Percentiles rank a stretch among this genome's conserved stretches.
Conservation (phyloP, 371 early-diverging fungal genomes). For the Apophysomyces variabilis region DNA sequence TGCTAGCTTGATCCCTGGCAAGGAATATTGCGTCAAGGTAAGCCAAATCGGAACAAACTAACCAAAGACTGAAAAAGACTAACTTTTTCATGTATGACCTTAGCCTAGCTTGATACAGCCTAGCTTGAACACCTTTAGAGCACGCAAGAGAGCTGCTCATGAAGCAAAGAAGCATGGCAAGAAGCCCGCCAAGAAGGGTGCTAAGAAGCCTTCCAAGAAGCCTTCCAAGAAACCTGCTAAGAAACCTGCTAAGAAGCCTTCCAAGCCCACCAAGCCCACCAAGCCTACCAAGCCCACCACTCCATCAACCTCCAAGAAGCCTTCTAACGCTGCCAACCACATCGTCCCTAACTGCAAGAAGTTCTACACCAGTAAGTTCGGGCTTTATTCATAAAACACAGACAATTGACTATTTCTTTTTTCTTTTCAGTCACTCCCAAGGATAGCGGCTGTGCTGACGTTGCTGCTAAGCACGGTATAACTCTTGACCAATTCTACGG, state of each 20-base stretch:
- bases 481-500: slow-evolving; percentile 25
- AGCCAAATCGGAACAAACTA: not conserved
- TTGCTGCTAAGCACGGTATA: slow-evolving; percentile 33
- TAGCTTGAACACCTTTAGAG: not conserved
- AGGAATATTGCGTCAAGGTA: slow-evolving; percentile 26
- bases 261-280: slow-evolving; percentile 22
- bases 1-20: slow-evolving; percentile 13
- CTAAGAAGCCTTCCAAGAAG: slow-evolving; percentile 36
- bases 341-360: slow-evolving; percentile 34
- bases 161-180: slow-evolving; percentile 19
- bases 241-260: slow-evolving; percentile 23
- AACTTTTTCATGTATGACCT: not conserved
- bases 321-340: slow-evolving; percentile 23
- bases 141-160: slow-evolving; percentile 21
- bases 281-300: slow-evolving; percentile 21
- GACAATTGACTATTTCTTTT: not conserved
- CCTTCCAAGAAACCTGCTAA: slow-evolving; percentile 28
- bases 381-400: not conserved
- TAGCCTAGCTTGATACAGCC: not conserved
- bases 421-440: slow-evolving; percentile 17
- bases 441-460: slow-evolving; percentile 29
- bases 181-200: slow-evolving; percentile 17
- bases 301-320: slow-evolving; percentile 15
- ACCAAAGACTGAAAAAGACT: not conserved
- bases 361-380: slow-evolving; percentile 23